A percentile compares a stretch with the other conserved stretches of the same genome.
Conservation (phyloP, 2,329 filamentous ascomycete genomes). For the Verticillium nubilum region DNA sequence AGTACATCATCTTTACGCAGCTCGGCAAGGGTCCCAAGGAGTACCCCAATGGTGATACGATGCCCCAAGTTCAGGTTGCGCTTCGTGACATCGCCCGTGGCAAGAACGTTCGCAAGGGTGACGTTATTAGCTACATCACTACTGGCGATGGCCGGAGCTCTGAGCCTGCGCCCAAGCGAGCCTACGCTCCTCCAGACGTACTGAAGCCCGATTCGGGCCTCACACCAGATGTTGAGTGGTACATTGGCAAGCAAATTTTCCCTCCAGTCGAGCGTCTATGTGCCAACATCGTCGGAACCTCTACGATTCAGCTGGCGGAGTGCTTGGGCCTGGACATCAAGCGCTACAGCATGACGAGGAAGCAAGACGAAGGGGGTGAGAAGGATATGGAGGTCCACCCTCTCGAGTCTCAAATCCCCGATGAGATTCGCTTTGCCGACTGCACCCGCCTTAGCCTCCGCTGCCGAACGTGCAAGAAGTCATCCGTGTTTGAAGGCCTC, state of each 20-base stretch:
- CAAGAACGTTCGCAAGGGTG: constrained; percentile 83
- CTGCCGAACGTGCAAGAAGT: constrained; percentile 74
- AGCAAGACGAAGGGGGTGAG: constrained; percentile 41
- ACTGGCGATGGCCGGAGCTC: constrained; percentile 64
- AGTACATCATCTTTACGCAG: constrained; percentile 98
- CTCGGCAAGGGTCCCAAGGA: constrained; percentile 90
- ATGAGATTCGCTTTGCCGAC: constrained; percentile 81
- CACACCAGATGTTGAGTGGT: constrained; percentile 92
- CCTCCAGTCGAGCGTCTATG: constrained; percentile 96
- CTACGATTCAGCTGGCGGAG: constrained; percentile 82
- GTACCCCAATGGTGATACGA: constrained; percentile 88
- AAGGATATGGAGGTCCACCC: constrained; percentile 75
- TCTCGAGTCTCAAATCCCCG: constrained; percentile 89
- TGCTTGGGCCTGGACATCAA: constrained; percentile 87
- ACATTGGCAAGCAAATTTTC: constrained; percentile 96
- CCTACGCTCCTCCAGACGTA: constrained; percentile 80
- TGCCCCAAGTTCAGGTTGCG: constrained; percentile 97
- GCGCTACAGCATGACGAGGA: constrained; percentile 61
- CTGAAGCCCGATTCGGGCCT: constrained; percentile 70
- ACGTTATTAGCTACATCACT: constrained; percentile 95
- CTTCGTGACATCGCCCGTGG: constrained; percentile 81
- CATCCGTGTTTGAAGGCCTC: constrained; percentile 73
- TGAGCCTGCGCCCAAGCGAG: constrained; percentile 78
- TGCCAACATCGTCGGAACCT: constrained; percentile 90
- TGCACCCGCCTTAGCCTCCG: constrained; percentile 71